These are phyloP conservation scores for Arthrinium puccinioides DNA, from an alignment of 2,329 filamentous ascomycete genomes.

Conservation along the genomic window DNA sequence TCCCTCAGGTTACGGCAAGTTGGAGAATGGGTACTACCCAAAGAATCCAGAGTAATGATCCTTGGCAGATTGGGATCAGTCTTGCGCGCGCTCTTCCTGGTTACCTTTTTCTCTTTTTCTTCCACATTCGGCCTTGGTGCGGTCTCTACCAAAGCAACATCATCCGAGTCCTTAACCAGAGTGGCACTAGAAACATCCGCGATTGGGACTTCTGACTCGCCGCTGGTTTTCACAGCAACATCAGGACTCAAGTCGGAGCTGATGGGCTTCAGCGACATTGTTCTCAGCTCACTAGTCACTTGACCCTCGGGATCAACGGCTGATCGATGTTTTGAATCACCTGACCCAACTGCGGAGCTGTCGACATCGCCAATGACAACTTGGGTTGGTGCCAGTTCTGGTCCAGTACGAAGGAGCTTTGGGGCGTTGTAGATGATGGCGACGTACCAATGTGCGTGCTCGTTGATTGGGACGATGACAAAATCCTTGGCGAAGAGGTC, in stretches of 20 bases:
- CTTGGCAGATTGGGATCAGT: conserved; percentile 49
- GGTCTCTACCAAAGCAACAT: conserved; percentile 1
- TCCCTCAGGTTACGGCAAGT: conserved; percentile 65
- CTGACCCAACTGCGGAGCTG: background rate
- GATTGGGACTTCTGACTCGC: background rate
- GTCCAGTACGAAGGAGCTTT: conserved; percentile 33
- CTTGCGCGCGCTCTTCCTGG: conserved; percentile 25
- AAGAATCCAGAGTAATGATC: conserved; percentile 84
- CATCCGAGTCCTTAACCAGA: background rate
- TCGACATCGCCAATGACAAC: background rate
- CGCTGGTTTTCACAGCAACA: background rate
- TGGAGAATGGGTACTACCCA: conserved; percentile 55
- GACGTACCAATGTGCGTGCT: conserved; percentile 84
- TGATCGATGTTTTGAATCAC: too few species aligned
- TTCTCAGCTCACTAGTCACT: background rate
- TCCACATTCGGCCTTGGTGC: background rate
- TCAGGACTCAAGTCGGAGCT: background rate
- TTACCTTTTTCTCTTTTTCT: conserved; percentile 28
- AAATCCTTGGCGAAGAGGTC: conserved; percentile 84
- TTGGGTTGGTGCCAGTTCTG: conserved; percentile 21
- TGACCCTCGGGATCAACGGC: background rate
- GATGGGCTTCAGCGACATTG: background rate
- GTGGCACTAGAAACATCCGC: background rate
- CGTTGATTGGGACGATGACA: conserved; percentile 86
- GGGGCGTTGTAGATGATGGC: conserved; percentile 89